A percentile compares a stretch with the other conserved stretches of the same genome.
Conservation (phyloP, 1,284 basidiomycete genomes). For the Ganoderma multipileum region DNA sequence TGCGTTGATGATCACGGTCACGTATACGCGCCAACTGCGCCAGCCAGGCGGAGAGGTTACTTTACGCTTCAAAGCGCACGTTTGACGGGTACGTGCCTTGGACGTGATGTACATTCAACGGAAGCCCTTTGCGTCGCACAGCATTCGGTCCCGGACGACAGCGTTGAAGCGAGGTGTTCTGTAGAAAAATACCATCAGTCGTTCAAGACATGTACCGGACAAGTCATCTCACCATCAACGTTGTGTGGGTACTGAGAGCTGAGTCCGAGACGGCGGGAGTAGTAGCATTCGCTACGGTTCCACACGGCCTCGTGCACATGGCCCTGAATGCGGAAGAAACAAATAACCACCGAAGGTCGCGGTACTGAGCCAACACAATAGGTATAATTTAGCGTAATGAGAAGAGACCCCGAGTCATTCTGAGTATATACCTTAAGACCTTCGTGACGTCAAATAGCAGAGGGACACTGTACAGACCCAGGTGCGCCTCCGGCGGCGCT, state of each 20-base stretch:
- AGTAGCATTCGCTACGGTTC: not conserved
- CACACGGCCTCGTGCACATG: not conserved
- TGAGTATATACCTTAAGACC: not conserved
- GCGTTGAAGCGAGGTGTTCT: not conserved
- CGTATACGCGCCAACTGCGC: not conserved
- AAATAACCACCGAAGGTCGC: not conserved
- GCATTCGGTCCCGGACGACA: not conserved
- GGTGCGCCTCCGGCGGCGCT: not conserved
- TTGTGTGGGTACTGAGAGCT: not conserved
- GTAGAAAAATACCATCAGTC: not conserved
- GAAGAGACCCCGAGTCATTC: not conserved
- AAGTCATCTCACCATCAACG: not conserved
- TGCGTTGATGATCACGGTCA: not conserved
- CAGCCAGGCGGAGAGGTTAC: not conserved
- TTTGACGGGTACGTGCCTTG: conserved; percentile 5
- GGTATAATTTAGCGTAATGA: no score
- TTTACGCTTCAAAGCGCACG: not conserved
- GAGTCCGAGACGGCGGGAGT: not conserved
- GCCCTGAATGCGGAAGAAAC: not conserved
- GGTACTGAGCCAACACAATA: not conserved
- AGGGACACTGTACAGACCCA: not conserved
- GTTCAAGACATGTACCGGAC: not conserved
- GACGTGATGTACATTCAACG: not conserved
- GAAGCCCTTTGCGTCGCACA: not conserved
- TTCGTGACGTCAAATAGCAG: not conserved